Evolutionary conservation across 2,329 filamentous ascomycete genomes (phyloP).

Genomic region (Rhynchosporium graminicola): DNA sequence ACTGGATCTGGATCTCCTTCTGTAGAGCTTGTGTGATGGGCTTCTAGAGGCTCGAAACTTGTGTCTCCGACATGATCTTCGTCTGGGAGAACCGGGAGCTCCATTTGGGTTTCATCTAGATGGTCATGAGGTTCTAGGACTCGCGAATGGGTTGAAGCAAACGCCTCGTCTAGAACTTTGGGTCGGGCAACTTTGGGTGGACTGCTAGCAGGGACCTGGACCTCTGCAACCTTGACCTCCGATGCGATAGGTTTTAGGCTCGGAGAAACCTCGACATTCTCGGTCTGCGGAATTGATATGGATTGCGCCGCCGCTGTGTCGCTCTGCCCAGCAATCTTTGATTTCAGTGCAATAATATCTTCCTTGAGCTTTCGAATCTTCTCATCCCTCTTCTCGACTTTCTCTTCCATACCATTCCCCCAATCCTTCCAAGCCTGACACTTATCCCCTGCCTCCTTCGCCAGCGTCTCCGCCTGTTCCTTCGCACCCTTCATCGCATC

Average conservation of each 20-base stretch:
- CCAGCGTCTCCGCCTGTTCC: conserved; percentile 18
- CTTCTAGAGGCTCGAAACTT: conserved; percentile 23
- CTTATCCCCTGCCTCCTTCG: conserved; percentile 26
- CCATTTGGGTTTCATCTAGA: neutral
- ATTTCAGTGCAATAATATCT: conserved; percentile 22
- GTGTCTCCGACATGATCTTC: conserved; percentile 23
- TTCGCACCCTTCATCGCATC: conserved; percentile 22
- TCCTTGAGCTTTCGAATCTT: conserved; percentile 28
- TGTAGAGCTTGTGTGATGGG: conserved; percentile 35
- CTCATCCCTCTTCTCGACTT: conserved; percentile 23
- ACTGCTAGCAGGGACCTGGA: conserved; percentile 14
- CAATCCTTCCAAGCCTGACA: conserved; percentile 21
- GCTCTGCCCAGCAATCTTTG: neutral
- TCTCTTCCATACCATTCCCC: conserved; percentile 16
- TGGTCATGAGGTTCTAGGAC: neutral
- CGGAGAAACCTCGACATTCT: neutral
- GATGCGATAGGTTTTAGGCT: neutral
- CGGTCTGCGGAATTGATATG: neutral
- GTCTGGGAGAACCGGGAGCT: conserved; percentile 20
- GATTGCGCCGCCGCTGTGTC: neutral
- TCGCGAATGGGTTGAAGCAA: neutral
- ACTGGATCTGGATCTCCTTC: conserved; percentile 28
- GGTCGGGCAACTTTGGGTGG: neutral
- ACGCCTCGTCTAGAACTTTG: neutral
- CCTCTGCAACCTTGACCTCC: neutral